Percentiles rank a stretch among this genome's conserved stretches.
phyloP scores from a whole-genome alignment of 176 grass and related monocot species.

The Themeda triandra region DNA sequence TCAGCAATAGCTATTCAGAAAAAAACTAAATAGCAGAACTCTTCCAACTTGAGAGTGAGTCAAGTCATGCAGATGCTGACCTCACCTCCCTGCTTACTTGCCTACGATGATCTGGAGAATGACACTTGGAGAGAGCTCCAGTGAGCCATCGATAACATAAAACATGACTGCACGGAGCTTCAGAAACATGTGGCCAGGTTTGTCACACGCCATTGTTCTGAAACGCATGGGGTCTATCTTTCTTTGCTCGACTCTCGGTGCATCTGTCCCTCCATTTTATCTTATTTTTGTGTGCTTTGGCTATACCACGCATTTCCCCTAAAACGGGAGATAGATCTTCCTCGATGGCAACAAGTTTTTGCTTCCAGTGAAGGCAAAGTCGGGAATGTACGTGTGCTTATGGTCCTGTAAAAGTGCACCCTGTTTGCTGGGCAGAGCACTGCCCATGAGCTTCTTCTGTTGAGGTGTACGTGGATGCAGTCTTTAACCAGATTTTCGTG shows the following conservation, averaged over 20 bases:
- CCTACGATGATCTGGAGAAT: background rate
- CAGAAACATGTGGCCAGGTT: constrained; percentile 38
- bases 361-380: background rate
- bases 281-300: background rate
- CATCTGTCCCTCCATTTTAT: background rate
- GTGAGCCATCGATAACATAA: background rate
- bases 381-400: background rate
- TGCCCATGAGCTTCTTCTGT: constrained; percentile 25
- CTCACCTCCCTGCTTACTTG: background rate
- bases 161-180: background rate
- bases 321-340: constrained; percentile 2
- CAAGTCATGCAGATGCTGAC: background rate
- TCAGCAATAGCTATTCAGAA: too few species aligned
- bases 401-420: constrained; percentile 14
- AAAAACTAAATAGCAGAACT: background rate
- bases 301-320: background rate
- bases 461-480: background rate
- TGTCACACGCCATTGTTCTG: constrained; percentile 31
- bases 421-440: constrained; percentile 18
- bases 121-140: background rate
- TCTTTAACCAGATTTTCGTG: background rate
- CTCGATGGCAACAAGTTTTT: background rate
- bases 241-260: constrained; percentile 11
- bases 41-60: background rate
- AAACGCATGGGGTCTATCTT: background rate